Conservation (phyloP, 352 stramenopile genomes). For the Phytophthora fragariae region DNA sequence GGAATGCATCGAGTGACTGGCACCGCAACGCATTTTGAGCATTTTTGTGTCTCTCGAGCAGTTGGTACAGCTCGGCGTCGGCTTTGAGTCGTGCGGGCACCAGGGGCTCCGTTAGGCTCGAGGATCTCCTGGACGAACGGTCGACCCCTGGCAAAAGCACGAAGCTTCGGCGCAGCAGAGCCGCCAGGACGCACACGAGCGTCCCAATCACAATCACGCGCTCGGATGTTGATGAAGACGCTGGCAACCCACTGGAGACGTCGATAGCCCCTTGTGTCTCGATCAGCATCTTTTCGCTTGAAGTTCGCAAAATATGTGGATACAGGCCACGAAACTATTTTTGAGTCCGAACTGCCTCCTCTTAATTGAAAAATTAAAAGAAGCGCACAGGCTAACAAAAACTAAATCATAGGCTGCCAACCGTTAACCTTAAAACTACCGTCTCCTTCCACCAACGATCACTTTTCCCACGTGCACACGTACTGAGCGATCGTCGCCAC, state of each 20-base stretch:
- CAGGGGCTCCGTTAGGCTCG: constrained; percentile 21
- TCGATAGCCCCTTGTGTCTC: neutral
- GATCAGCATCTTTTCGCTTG: neutral
- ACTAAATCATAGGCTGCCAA: too few species aligned
- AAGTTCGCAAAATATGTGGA: neutral
- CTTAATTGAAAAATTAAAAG: too few species aligned
- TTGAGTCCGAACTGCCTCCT: neutral
- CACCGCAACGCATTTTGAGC: constrained; percentile 30
- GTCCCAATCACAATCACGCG: neutral
- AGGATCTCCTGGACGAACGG: constrained; percentile 13
- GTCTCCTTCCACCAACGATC: too few species aligned
- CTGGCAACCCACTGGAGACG: neutral
- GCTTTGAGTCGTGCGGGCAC: constrained; percentile 21
- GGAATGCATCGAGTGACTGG: constrained; percentile 70
- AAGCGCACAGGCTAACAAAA: too few species aligned
- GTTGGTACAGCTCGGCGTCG: constrained; percentile 18
- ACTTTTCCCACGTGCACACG: too few species aligned
- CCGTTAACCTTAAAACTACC: too few species aligned
- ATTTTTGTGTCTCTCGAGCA: constrained; percentile 14
- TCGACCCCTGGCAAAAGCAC: constrained; percentile 1
- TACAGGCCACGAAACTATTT: neutral
- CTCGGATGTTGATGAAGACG: neutral
- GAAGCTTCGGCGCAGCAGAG: constrained; percentile 22
- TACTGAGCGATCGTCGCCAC: neutral
- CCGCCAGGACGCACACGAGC: neutral